phyloP scores from a whole-genome alignment of 2,329 filamentous ascomycete species.

The Catunica adiposa region DNA sequence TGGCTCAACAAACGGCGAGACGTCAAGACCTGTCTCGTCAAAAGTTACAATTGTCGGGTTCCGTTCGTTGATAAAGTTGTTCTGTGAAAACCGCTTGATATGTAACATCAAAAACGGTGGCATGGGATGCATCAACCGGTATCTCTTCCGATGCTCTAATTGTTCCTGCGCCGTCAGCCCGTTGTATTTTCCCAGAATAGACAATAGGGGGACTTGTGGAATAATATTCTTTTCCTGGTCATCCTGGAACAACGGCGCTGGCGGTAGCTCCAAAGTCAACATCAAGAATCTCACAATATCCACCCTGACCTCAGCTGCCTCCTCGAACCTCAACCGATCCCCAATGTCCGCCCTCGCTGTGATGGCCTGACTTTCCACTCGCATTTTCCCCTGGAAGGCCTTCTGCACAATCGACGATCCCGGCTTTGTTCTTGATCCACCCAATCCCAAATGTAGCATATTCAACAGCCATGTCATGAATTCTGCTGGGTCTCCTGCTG shows the following conservation, averaged over 20 bases:
- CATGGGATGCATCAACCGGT: slow-evolving; percentile 75
- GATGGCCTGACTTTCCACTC: slow-evolving; percentile 85
- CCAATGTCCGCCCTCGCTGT: slow-evolving; percentile 76
- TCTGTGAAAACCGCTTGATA: slow-evolving; percentile 90
- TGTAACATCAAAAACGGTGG: slow-evolving; percentile 87
- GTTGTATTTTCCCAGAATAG: slow-evolving; percentile 83
- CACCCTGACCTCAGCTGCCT: slow-evolving; percentile 64
- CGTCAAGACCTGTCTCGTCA: slow-evolving; percentile 64
- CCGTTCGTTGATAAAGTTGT: slow-evolving; percentile 90
- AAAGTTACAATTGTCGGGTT: slow-evolving; percentile 98
- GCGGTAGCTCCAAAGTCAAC: slow-evolving; percentile 79
- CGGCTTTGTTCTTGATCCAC: slow-evolving; percentile 75
- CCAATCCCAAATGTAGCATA: slow-evolving; percentile 78
- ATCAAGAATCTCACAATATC: slow-evolving; percentile 72
- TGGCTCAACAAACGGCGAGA: slow-evolving; percentile 81
- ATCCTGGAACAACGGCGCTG: slow-evolving; percentile 89
- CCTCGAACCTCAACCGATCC: slow-evolving; percentile 83
- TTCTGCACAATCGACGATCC: slow-evolving; percentile 75
- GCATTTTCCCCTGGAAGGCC: slow-evolving; percentile 83
- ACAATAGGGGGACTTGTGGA: slow-evolving; percentile 70
- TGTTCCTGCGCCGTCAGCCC: slow-evolving; percentile 76
- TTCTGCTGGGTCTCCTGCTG: slow-evolving; percentile 88
- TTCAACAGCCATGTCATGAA: slow-evolving; percentile 97
- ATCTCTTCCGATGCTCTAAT: slow-evolving; percentile 72
- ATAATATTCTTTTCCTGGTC: slow-evolving; percentile 92